A percentile compares a stretch with the other conserved stretches of the same genome.
These are phyloP conservation scores for Phyllosticta capitalensis DNA, from an alignment of 2,329 filamentous ascomycete species.

Conservation along the genomic window DNA sequence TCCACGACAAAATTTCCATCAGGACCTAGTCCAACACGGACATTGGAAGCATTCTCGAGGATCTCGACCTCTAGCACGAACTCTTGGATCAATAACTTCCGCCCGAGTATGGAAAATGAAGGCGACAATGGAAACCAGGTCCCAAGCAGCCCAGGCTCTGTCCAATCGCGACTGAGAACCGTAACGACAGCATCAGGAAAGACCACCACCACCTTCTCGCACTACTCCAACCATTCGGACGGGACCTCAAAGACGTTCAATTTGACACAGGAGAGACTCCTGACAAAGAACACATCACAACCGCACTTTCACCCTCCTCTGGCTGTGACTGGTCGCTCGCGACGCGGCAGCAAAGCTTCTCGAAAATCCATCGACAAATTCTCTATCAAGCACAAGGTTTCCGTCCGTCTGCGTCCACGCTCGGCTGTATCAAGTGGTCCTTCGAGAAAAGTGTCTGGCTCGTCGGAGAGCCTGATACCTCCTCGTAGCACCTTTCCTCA, in stretches of 20 bases:
- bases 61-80: not conserved
- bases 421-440: not conserved
- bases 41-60: not conserved
- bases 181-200: not conserved
- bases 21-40: not conserved
- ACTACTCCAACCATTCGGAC: not conserved
- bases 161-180: not conserved
- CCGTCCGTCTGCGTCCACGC: not conserved
- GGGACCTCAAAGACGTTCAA: not conserved
- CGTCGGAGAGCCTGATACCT: not conserved
- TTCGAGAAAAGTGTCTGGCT: not conserved
- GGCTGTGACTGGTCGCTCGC: not conserved
- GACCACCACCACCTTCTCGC: not conserved
- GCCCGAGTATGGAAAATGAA: not conserved
- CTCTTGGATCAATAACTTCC: not conserved
- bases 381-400: not conserved
- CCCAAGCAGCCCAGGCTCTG: not conserved
- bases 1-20: no score
- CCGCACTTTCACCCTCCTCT: not conserved
- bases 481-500: not conserved
- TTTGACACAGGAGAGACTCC: not conserved
- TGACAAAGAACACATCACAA: not conserved
- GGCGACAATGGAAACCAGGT: not conserved
- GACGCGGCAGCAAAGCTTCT: not conserved
- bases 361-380: not conserved